Conservation (phyloP, 768 basidiomycete species). For the Russula ochroleuca region DNA sequence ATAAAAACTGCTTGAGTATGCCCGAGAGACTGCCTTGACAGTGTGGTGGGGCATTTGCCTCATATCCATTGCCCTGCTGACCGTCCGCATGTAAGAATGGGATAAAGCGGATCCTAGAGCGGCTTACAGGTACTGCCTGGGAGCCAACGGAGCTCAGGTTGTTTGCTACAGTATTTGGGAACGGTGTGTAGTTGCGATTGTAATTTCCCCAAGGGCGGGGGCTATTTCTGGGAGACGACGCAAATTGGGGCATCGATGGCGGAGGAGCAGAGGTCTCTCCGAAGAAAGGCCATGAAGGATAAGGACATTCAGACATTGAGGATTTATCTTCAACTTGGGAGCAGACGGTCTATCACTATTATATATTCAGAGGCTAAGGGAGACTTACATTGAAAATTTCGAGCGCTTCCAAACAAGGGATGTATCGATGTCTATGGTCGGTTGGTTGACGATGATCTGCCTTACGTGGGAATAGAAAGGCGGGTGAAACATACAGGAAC, state of each 20-base stretch:
- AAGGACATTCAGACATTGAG: conserved; percentile 5
- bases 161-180: background rate
- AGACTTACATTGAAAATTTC: background rate
- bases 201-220: background rate
- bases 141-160: background rate
- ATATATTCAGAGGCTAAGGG: background rate
- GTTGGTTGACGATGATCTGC: background rate
- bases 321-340: background rate
- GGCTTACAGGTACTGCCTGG: background rate
- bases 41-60: background rate
- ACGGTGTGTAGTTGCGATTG: background rate
- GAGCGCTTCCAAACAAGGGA: background rate
- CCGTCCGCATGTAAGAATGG: background rate
- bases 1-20: background rate
- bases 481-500: background rate
- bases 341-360: background rate
- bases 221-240: background rate
- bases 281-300: background rate
- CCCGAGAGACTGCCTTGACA: background rate
- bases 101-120: background rate
- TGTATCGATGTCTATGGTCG: background rate
- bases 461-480: background rate
- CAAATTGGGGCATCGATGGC: background rate
- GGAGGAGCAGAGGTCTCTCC: background rate
- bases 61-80: background rate